phyloP scores from a whole-genome alignment of 441 rosid species.

The Arabidopsis lyrata region DNA sequence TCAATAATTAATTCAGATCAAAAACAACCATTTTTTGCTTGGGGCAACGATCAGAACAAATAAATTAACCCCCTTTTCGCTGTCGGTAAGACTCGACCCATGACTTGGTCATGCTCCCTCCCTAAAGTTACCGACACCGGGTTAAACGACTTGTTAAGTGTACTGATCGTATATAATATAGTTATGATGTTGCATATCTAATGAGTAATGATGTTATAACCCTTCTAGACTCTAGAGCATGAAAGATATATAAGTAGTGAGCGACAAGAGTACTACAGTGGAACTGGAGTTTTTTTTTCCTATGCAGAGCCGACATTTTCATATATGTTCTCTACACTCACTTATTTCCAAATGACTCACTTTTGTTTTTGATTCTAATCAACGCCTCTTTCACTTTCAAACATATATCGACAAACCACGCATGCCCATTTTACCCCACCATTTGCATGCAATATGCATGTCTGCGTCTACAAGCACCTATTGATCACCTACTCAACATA shows the following conservation, averaged over 20 bases:
- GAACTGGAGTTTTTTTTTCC: conserved; percentile 53
- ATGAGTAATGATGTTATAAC: background rate
- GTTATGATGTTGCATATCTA: background rate
- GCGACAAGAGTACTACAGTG: conserved; percentile 41
- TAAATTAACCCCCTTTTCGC: background rate
- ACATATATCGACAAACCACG: conserved; percentile 25
- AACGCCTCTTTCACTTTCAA: conserved; percentile 30
- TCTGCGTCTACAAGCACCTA: conserved; percentile 28
- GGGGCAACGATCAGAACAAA: background rate
- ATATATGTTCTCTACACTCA: conserved; percentile 45
- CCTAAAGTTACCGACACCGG: background rate
- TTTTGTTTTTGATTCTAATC: conserved; percentile 22
- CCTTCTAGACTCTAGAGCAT: background rate
- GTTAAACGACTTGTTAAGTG: background rate
- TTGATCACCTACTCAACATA: background rate
- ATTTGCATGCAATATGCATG: conserved; percentile 35
- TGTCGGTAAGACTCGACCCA: background rate
- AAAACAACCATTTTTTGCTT: background rate
- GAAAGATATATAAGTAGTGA: conserved; percentile 30
- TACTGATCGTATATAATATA: background rate
- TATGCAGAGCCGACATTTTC: conserved; percentile 55
- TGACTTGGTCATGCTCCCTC: background rate
- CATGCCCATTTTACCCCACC: conserved; percentile 46
- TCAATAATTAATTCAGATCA: too few species aligned
- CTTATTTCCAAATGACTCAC: conserved; percentile 32